Evolutionary conservation across 306 rosid species (phyloP).

Genomic region (Corylus heterophylla): DNA sequence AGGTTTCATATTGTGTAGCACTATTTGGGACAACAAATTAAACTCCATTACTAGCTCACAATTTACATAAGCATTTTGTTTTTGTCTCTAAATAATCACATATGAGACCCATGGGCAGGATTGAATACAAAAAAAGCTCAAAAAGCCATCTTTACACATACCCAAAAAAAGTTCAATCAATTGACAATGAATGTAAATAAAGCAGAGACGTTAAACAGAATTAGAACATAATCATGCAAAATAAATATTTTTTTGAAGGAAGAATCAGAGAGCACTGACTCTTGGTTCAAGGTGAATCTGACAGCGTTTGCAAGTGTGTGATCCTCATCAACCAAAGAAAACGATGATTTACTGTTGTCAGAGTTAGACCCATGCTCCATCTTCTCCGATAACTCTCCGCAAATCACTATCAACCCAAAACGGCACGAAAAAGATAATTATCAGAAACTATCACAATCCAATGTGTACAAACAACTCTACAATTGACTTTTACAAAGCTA

Average conservation of each 20-base stretch:
- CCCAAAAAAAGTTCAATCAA: not conserved
- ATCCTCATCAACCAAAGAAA: constrained; percentile 68
- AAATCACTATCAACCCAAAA: not conserved
- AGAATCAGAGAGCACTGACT: constrained; percentile 42
- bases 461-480: not conserved
- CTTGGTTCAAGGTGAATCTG: constrained; percentile 74
- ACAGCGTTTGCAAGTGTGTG: constrained; percentile 74
- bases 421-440: not conserved
- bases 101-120: not conserved
- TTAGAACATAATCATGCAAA: not conserved
- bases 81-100: not conserved
- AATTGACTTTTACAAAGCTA: not conserved
- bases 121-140: not conserved
- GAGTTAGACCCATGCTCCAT: constrained; percentile 68
- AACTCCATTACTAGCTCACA: not conserved
- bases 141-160: not conserved
- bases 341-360: constrained; percentile 62
- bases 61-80: not conserved
- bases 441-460: not conserved
- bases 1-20: not conserved
- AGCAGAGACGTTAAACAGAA: not conserved
- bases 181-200: not conserved
- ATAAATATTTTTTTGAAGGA: not conserved
- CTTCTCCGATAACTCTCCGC: not conserved
- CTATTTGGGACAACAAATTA: not conserved